These are phyloP conservation scores for Rossbeevera mucosa DNA, from an alignment of 768 basidiomycete species.

Conservation along the genomic window DNA sequence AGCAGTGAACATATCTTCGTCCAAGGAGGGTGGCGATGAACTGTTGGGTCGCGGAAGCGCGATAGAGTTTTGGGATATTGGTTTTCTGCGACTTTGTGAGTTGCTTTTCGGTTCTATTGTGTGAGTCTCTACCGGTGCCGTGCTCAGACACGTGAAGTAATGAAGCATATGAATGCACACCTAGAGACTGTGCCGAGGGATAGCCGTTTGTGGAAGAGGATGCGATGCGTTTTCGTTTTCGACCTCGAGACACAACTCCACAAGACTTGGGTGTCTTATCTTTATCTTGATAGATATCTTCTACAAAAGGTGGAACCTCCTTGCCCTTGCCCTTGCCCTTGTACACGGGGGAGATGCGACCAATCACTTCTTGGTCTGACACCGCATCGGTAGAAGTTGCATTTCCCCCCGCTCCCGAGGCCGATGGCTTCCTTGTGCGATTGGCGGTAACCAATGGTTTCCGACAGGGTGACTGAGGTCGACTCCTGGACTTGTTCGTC, in stretches of 20 bases:
- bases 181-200: constrained; percentile 13
- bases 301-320: constrained; percentile 1
- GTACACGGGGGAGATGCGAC: background rate
- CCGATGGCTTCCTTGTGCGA: constrained; percentile 4
- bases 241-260: constrained; percentile 8
- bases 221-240: constrained; percentile 23
- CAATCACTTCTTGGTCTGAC: constrained; percentile 1
- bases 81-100: constrained; percentile 6
- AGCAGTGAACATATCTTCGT: constrained; percentile 5
- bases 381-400: background rate
- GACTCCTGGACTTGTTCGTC: constrained; percentile 2
- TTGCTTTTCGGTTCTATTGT: constrained; percentile 4
- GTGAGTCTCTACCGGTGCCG: constrained; percentile 3
- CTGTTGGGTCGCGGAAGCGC: constrained; percentile 3
- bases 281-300: constrained; percentile 3
- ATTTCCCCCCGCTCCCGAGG: background rate
- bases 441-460: constrained; percentile 11
- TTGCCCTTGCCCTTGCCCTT: constrained; percentile 23
- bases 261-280: constrained; percentile 14
- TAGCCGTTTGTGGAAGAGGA: constrained; percentile 14
- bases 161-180: constrained; percentile 15
- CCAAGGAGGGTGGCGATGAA: background rate
- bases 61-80: constrained; percentile 4
- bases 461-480: constrained; percentile 2
- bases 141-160: constrained; percentile 6